Percentiles rank a stretch among this genome's conserved stretches.
Evolutionary conservation across 78 protist genomes (phyloP).

Genomic region (Fonticula alba): DNA sequence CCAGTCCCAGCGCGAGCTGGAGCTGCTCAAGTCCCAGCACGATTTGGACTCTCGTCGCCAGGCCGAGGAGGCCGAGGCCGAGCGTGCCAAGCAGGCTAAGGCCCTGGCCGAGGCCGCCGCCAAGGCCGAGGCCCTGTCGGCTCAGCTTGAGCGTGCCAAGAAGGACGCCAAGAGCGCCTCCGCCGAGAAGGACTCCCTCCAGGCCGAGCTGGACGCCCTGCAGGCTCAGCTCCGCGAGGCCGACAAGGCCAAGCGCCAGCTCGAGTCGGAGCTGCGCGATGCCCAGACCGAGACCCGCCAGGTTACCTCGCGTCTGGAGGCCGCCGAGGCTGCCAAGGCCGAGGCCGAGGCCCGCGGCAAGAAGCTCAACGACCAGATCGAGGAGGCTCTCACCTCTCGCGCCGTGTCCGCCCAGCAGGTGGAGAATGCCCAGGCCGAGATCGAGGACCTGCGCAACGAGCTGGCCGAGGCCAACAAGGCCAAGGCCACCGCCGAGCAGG

Average conservation of each 20-base stretch:
- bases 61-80: background rate
- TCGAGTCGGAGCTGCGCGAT: background rate
- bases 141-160: no score
- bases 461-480: conserved; percentile 10
- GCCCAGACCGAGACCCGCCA: no score
- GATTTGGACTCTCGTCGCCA: background rate
- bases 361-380: conserved; percentile 20
- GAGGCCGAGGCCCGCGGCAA: conserved; percentile 27
- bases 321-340: conserved; percentile 8
- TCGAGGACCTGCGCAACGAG: conserved; percentile 29
- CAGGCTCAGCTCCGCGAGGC: background rate
- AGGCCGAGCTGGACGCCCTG: background rate
- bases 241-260: background rate
- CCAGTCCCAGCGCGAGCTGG: background rate
- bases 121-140: background rate
- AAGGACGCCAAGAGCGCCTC: no score
- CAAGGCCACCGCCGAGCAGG: conserved; percentile 19
- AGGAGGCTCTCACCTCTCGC: conserved; percentile 20
- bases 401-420: conserved; percentile 8
- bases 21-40: background rate
- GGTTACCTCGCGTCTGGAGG: no score
- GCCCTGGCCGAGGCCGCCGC: background rate
- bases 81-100: background rate
- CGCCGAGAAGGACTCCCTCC: background rate
- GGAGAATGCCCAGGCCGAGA: conserved; percentile 15